phyloP scores from a whole-genome alignment of 192 early-diverging fungal genomes.

The Jimgerdemannia lactiflua region DNA sequence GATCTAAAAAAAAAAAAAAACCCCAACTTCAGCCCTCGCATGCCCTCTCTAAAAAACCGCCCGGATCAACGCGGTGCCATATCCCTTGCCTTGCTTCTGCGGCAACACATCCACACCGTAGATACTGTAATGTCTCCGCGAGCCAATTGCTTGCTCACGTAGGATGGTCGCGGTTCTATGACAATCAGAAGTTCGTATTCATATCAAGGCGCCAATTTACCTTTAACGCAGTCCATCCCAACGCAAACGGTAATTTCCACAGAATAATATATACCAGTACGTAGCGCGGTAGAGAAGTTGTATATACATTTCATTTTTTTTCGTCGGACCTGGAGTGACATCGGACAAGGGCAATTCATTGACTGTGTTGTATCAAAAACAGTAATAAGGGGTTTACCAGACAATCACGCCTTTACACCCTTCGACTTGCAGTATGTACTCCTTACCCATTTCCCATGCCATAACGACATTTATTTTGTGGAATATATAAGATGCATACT shows the following conservation, averaged over 20 bases:
- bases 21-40: conserved; percentile 1
- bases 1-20: conserved; percentile 30
- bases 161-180: too few species aligned
- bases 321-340: not conserved
- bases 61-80: conserved; percentile 15
- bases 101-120: conserved; percentile 22
- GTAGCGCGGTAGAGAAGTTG: conserved; percentile 3
- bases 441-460: conserved; percentile 1
- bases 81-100: conserved; percentile 27
- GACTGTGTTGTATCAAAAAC: not conserved
- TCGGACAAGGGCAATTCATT: too few species aligned
- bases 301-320: not conserved
- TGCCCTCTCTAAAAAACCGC: conserved; percentile 22
- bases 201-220: too few species aligned
- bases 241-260: too few species aligned
- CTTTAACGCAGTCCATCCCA: too few species aligned
- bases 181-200: too few species aligned
- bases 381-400: conserved; percentile 17
- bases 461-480: too few species aligned
- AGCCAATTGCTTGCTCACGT: conserved; percentile 2
- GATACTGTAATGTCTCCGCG: conserved; percentile 15
- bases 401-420: conserved; percentile 29
- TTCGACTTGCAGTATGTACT: conserved; percentile 32
- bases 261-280: not conserved
- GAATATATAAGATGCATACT: too few species aligned